Evolutionary conservation across 2,329 filamentous ascomycete species (phyloP), one percentile per base, ranked within the genome.

Genomic region (Claviceps sorghi): DNA sequence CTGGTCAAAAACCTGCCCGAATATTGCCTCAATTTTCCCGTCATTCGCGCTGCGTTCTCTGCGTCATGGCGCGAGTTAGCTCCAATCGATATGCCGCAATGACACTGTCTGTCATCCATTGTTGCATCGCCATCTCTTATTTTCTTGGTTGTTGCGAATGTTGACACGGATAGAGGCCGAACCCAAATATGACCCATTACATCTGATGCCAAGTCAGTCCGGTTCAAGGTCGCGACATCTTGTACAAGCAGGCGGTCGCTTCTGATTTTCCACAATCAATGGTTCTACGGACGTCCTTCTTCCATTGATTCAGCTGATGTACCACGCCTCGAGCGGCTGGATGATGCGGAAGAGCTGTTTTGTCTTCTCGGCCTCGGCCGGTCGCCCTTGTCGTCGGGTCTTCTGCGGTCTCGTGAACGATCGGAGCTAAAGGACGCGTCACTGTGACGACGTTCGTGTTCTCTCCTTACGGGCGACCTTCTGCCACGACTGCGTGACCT

Each of bases 301-400:
- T 67, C 60, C 57, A 57, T 72, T 74, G 66, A 67, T 79, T 82
- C 78, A 80, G 74, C 76, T 64, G 72, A 73, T 67, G 69, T 77
- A 66, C 72, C 65, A 69, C 68, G 72, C 62, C 65, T 64, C 64
- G 69, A 71, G 65, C 72, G 70, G 62, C 68, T 67, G 65, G 72
- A 73, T 62, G 76, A 75, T 63, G 69, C 69, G 57, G 75, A 75
- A 57, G 77, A 78, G 57, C 69, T 69, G 63, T 72, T 77, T 59
- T 69, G 70, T 63, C 73, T 74, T 58, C 70, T 72, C 56, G 55
- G 48, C 56, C 30, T 47, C 36, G 48, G 30, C 55, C 49, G 46
- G 29, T 44, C 49, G 19, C 50, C 38, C 9, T 48, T 41, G 19
- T 53, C 54, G 41, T 36, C 19, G 21, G 21, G 34, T 51, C 49